Conservation (phyloP, 1,139 yeast species). For the Zhuliangozyma blackwelliae region DNA sequence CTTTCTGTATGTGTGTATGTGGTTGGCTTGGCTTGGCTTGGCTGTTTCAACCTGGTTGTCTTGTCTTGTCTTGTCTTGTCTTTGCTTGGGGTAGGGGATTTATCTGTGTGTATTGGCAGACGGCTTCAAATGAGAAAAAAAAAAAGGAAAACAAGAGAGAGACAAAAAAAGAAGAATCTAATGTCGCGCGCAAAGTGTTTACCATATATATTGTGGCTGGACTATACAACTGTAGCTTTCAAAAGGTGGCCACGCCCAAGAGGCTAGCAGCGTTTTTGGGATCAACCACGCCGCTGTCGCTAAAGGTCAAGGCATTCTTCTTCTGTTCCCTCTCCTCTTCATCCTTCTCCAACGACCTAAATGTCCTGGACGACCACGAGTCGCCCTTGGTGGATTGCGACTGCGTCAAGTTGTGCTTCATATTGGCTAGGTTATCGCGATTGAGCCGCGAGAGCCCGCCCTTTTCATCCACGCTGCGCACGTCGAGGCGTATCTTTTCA, state of each 20-base stretch:
- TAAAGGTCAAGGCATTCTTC: slow-evolving; percentile 14
- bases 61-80: too few relatives aligned
- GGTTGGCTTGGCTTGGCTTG: too few relatives aligned
- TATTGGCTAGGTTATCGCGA: slow-evolving; percentile 54
- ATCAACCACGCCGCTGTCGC: slow-evolving; percentile 44
- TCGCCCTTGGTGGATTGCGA: slow-evolving; percentile 54
- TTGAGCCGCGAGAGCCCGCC: slow-evolving; percentile 87
- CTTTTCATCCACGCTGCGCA: slow-evolving; percentile 69
- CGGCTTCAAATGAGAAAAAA: too few relatives aligned
- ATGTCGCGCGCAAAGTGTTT: too few relatives aligned
- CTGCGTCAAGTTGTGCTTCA: slow-evolving; percentile 43
- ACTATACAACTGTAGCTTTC: not conserved
- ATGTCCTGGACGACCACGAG: slow-evolving; percentile 61
- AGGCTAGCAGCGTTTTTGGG: slow-evolving; percentile 80
- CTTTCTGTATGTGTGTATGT: too few relatives aligned
- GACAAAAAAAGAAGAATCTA: too few relatives aligned
- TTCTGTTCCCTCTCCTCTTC: slow-evolving; percentile 22
- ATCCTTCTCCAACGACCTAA: slow-evolving; percentile 48
- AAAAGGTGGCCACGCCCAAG: slow-evolving; percentile 70
- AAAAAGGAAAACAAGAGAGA: too few relatives aligned
- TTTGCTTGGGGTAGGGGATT: too few relatives aligned
- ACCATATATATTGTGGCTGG: slow-evolving; percentile 10
- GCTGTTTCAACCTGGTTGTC: too few relatives aligned
- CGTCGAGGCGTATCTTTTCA: slow-evolving; percentile 70
- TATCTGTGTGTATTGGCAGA: too few relatives aligned